Percentiles rank a stretch among this genome's conserved stretches.
Evolutionary conservation across 2,329 filamentous ascomycete species (phyloP).

Genomic region (Colletotrichum sp.): DNA sequence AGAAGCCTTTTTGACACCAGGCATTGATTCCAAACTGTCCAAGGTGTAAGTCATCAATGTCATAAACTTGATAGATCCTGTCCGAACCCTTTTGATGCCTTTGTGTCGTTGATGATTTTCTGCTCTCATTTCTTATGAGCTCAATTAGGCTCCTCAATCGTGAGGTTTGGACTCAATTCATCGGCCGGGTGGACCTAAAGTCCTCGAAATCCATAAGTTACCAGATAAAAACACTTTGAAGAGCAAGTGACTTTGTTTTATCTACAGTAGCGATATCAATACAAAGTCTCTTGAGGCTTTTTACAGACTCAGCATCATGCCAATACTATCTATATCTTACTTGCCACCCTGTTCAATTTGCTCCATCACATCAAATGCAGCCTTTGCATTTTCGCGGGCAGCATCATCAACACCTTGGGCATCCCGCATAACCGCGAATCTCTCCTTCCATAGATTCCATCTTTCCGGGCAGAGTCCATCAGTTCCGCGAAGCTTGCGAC

Average conservation of each 20-base stretch:
- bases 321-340: background rate
- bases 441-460: background rate
- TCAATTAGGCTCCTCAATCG: accelerated
- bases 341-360: background rate
- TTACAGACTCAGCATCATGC: background rate
- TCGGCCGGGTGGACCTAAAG: too few species aligned
- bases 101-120: background rate
- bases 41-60: background rate
- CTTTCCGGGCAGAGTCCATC: background rate
- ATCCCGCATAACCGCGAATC: background rate
- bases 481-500: background rate
- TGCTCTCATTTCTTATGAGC: background rate
- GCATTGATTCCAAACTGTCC: background rate
- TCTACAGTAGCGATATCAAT: background rate
- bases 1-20: too few species aligned
- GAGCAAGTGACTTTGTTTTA: background rate
- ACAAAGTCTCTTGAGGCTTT: background rate
- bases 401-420: background rate
- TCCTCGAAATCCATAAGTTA: accelerated
- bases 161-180: too few species aligned
- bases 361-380: background rate
- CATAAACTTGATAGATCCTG: background rate
- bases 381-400: background rate
- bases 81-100: background rate
- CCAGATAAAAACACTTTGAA: background rate